Conservation (phyloP, 768 basidiomycete species). For the Lactarius psammicola region DNA sequence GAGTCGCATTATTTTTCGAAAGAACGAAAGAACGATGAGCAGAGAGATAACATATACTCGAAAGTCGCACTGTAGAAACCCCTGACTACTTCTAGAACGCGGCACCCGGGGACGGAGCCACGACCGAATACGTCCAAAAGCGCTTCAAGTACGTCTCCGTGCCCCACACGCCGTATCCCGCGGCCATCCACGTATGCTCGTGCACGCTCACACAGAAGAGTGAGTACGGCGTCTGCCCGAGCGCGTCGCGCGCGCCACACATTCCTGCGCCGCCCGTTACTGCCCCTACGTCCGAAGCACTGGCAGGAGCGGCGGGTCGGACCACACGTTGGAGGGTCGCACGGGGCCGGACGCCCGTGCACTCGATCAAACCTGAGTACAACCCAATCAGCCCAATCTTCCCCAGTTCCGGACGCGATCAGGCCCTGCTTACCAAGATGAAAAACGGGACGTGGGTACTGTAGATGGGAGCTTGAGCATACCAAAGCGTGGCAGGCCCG, state of each 20-base stretch:
- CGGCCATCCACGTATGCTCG: constrained; percentile 83
- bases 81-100: too few species aligned
- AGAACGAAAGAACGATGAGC: not conserved
- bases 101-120: too few species aligned
- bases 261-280: not conserved
- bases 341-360: not conserved
- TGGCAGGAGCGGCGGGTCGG: too few species aligned
- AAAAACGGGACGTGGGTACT: too few species aligned
- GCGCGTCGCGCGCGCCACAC: constrained; percentile 16
- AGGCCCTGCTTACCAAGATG: too few species aligned
- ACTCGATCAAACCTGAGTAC: too few species aligned
- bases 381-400: too few species aligned
- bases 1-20: not conserved
- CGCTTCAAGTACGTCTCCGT: constrained; percentile 80
- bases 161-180: constrained; percentile 88
- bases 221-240: constrained; percentile 65
- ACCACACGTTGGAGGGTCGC: constrained; percentile 4
- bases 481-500: too few species aligned
- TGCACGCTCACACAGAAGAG: constrained; percentile 76
- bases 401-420: too few species aligned
- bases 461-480: too few species aligned
- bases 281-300: not conserved
- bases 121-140: constrained; percentile 78
- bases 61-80: not conserved
- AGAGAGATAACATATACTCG: not conserved